A percentile compares a stretch with the other conserved stretches of the same genome.
phyloP scores from a whole-genome alignment of 805 yeast genomes.

The Candida ponderosae region DNA sequence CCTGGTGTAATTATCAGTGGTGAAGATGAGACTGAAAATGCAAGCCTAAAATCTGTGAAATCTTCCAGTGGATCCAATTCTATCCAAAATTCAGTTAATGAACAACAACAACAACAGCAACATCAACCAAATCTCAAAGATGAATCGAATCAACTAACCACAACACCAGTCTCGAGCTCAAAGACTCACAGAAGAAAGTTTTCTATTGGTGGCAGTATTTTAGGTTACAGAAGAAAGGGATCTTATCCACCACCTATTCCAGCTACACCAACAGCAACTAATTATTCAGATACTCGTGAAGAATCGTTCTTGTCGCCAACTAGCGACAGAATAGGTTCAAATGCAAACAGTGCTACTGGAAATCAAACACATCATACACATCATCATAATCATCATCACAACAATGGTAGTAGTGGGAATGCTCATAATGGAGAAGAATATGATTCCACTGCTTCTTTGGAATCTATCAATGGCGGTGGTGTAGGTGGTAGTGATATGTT shows the following conservation, averaged over 20 bases:
- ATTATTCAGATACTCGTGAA: slow-evolving; percentile 15
- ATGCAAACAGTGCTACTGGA: neutral
- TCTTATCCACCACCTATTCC: slow-evolving; percentile 34
- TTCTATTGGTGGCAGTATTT: slow-evolving; percentile 50
- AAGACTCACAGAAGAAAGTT: slow-evolving; percentile 53
- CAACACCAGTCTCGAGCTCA: slow-evolving; percentile 13
- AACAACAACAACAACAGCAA: slow-evolving; percentile 1
- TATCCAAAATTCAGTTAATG: slow-evolving; percentile 1
- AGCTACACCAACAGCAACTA: slow-evolving; percentile 45
- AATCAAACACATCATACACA: neutral
- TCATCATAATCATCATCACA: too few relatives aligned
- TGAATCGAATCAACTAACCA: slow-evolving; percentile 1
- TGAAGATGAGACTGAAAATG: slow-evolving; percentile 1
- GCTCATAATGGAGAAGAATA: slow-evolving; percentile 23
- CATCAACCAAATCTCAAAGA: slow-evolving; percentile 11
- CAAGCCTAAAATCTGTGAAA: slow-evolving; percentile 5
- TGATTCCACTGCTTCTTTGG: slow-evolving; percentile 40
- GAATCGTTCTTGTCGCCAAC: slow-evolving; percentile 20
- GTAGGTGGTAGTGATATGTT: slow-evolving; percentile 45
- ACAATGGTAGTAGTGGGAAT: slow-evolving; percentile 22
- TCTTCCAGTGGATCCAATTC: slow-evolving; percentile 7
- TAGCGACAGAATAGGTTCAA: slow-evolving; percentile 7
- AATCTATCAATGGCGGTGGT: slow-evolving; percentile 54
- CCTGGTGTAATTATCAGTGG: neutral
- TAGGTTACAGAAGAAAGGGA: slow-evolving; percentile 41